These are phyloP conservation scores for Heteromeles arbutifolia DNA, from an alignment of 306 rosid species.

Conservation along the genomic window DNA sequence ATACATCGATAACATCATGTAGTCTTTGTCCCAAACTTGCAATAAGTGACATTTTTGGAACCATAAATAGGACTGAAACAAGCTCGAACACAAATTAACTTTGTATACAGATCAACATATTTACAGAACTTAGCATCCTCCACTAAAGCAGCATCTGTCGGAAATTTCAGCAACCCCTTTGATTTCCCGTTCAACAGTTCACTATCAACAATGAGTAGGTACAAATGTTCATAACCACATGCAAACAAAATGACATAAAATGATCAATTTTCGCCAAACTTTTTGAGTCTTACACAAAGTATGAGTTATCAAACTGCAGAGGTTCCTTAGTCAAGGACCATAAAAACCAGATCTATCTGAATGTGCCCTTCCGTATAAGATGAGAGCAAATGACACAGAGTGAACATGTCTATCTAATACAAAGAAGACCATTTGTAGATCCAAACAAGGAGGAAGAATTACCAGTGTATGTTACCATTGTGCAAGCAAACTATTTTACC, in stretches of 20 bases:
- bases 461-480: slow-evolving; percentile 78
- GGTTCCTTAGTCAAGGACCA: slow-evolving; percentile 88
- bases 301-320: slow-evolving; percentile 80
- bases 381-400: slow-evolving; percentile 12
- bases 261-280: not conserved
- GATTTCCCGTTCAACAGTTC: slow-evolving; percentile 55
- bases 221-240: not conserved
- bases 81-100: slow-evolving; percentile 37
- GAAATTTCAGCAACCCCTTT: slow-evolving; percentile 59
- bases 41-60: too few relatives aligned
- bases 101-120: slow-evolving; percentile 70
- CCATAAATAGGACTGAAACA: slow-evolving; percentile 5
- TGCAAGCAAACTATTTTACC: slow-evolving; percentile 18
- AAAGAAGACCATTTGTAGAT: slow-evolving; percentile 6
- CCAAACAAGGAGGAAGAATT: slow-evolving; percentile 15
- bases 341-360: slow-evolving; percentile 79
- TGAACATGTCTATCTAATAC: not conserved
- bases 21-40: too few relatives aligned
- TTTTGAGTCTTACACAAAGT: slow-evolving; percentile 54
- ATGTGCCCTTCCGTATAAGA: slow-evolving; percentile 67
- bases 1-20: too few relatives aligned
- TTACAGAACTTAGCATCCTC: slow-evolving; percentile 59
- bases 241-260: not conserved
- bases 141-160: slow-evolving; percentile 64
- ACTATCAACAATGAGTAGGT: slow-evolving; percentile 29